phyloP scores from a whole-genome alignment of 1,284 basidiomycete genomes.

The Veloboletus limbatus region DNA sequence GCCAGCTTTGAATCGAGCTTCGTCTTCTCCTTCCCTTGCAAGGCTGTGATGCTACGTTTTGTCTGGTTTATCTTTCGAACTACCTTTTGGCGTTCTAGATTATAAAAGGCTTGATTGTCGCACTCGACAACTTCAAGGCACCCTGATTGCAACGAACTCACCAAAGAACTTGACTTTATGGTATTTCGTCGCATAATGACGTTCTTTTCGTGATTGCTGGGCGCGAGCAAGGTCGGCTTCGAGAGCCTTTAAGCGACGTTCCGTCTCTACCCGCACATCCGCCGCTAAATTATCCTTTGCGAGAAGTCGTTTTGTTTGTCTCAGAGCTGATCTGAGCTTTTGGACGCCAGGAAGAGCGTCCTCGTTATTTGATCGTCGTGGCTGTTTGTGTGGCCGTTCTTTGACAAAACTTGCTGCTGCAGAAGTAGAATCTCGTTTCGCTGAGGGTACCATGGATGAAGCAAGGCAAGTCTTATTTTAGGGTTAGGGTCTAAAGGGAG shows the following conservation, averaged over 20 bases:
- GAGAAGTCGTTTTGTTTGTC: conserved; percentile 77
- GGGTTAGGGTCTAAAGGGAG: conserved; percentile 34
- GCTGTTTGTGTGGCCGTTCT: conserved; percentile 20
- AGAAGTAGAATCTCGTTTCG: conserved; percentile 4
- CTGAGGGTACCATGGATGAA: conserved; percentile 15
- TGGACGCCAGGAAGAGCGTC: conserved; percentile 57
- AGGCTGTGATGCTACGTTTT: conserved; percentile 48
- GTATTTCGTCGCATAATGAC: conserved; percentile 69
- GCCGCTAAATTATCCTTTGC: conserved; percentile 81
- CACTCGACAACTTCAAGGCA: neutral
- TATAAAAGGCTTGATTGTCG: neutral
- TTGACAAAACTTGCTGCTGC: conserved; percentile 13
- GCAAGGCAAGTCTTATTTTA: conserved; percentile 13
- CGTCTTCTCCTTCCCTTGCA: conserved; percentile 38
- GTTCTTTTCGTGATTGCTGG: conserved; percentile 61
- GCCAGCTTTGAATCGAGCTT: conserved; percentile 49
- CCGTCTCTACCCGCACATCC: conserved; percentile 72
- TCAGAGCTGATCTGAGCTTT: conserved; percentile 75
- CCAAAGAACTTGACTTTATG: conserved; percentile 91
- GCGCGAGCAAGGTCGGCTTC: conserved; percentile 72
- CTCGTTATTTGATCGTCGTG: conserved; percentile 17
- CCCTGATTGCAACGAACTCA: conserved; percentile 36
- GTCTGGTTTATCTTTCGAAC: conserved; percentile 65
- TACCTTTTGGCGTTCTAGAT: conserved; percentile 77
- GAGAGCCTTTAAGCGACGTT: conserved; percentile 70